Percentiles rank a stretch among this genome's conserved stretches.
Conservation (phyloP, 148 eudicot species). For the Rheum nobile region DNA sequence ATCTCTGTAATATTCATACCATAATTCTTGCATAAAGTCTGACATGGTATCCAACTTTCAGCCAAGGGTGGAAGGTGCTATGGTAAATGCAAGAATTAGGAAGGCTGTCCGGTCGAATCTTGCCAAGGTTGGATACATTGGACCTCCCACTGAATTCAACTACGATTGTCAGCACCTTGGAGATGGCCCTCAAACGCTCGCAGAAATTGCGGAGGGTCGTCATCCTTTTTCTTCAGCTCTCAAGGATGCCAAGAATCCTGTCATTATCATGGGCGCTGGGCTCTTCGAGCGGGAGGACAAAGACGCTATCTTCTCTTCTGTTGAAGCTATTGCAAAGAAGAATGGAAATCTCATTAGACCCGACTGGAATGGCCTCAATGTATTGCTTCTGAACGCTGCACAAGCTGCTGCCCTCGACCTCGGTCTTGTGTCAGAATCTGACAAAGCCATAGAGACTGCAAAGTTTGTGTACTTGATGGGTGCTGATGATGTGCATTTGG, state of each 20-base stretch:
- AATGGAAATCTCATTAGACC: constrained; percentile 50
- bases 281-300: constrained; percentile 70
- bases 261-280: constrained; percentile 79
- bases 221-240: constrained; percentile 63
- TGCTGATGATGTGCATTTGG: constrained; percentile 72
- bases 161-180: constrained; percentile 75
- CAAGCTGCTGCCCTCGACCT: constrained; percentile 94
- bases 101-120: constrained; percentile 58
- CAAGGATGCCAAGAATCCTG: constrained; percentile 78
- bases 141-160: constrained; percentile 85
- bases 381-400: constrained; percentile 74
- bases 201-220: constrained; percentile 63
- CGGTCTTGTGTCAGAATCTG: constrained; percentile 85
- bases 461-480: constrained; percentile 87
- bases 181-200: constrained; percentile 60
- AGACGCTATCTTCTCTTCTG: constrained; percentile 57
- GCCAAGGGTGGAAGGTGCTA: constrained; percentile 99
- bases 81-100: constrained; percentile 94
- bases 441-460: constrained; percentile 58
- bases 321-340: constrained; percentile 57
- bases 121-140: constrained; percentile 81
- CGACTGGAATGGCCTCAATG: constrained; percentile 88
- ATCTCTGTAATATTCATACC: not conserved
- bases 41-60: constrained; percentile 21
- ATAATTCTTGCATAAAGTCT: not conserved